Base-by-base conservation (phyloP, 768 basidiomycete genomes). In the Mycena crocata region DNA sequence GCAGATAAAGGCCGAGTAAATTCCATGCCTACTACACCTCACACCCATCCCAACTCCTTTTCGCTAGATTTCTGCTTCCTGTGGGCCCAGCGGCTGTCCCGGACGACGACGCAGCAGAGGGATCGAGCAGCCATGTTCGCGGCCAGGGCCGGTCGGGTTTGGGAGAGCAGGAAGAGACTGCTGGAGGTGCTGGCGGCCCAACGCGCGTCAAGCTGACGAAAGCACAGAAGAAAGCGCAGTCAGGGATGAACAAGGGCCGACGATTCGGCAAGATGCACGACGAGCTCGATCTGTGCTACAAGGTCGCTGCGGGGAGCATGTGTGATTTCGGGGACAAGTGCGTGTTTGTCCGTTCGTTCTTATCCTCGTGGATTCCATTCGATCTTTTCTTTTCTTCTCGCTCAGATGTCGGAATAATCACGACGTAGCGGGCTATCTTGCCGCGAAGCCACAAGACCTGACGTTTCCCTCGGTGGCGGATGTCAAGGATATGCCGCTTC, bases 171-270 rank as follows among this genome's bases (percentile, higher is more conserved):
- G 69, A 72, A 8, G 76, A 76, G 40, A 21, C 64, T 10, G 54
- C n/a, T n/a, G n/a, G n/a, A n/a, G 73, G 62, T 67, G n/a, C 69
- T 13, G 70, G 67, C 50, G 75, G 79, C 40, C 74, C 77, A 24
- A 67, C 75, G 37, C 73, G 78, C 54, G 77, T 72, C n/a, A 80
- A 77, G 70, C 74, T 84, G 59, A 85, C 84, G 14, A 90, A 88
- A 73, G 88, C 90, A 68, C 86, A 90, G 74, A 91, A 87, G 76
- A 93, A 93, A 77, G 87, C 90, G 14, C 85, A 88, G 65, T 82
- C 87, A 34, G 96, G 96, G 2, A 89, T 90, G 64, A 98, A 97
- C 77, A 96, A 95, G 75, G 90, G 88, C 15, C 79, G 96, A 44
- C 85, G 89, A 17, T 96, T 95, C 77, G 89, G 85, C 21, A 91